Conservation (phyloP, 805 yeast genomes). For the Wickerhamomyces canadensis region DNA sequence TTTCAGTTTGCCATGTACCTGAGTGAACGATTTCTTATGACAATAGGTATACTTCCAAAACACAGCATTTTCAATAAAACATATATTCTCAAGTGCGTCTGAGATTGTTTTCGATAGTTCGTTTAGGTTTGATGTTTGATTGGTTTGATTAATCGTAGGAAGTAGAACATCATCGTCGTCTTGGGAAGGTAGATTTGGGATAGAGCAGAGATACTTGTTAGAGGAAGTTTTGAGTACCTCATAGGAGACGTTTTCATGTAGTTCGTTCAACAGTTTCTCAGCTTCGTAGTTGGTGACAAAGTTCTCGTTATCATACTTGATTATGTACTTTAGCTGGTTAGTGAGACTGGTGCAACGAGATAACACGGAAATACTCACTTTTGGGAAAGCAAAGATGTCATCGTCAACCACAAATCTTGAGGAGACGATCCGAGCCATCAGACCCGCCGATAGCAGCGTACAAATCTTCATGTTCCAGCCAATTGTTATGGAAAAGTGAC, state of each 20-base stretch:
- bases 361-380: constrained; percentile 9
- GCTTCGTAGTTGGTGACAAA: constrained; percentile 4
- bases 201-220: constrained; percentile 10
- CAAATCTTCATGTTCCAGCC: not conserved
- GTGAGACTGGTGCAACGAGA: too few species aligned
- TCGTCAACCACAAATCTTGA: constrained; percentile 17
- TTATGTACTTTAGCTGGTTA: constrained; percentile 8
- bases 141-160: not conserved
- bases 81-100: not conserved
- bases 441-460: not conserved
- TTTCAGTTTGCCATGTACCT: not conserved
- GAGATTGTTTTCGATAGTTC: not conserved
- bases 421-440: not conserved
- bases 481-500: too few species aligned
- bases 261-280: not conserved
- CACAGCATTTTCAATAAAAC: not conserved
- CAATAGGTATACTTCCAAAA: not conserved
- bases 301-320: constrained; percentile 7
- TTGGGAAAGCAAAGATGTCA: constrained; percentile 17
- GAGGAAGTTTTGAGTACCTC: not conserved
- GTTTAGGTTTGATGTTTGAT: not conserved
- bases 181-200: not conserved
- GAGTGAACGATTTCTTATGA: not conserved
- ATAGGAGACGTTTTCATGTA: constrained; percentile 2
- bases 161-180: not conserved